Base-by-base conservation (phyloP, 495 filamentous ascomycete genomes). In the Daldinia vernicosa region DNA sequence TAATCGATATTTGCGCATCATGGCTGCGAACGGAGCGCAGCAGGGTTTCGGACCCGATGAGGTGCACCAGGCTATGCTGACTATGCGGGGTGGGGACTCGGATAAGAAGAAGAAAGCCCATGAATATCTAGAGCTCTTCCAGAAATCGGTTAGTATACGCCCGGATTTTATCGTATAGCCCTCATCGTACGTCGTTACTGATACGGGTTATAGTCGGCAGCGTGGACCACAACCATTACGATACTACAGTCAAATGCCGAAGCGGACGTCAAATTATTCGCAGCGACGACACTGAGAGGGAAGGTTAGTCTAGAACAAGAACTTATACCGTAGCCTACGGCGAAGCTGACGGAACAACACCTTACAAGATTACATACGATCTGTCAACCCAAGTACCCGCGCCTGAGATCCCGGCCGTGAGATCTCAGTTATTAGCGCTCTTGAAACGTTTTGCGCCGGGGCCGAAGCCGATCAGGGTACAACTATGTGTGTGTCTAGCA, bases 281-380 rank as follows among this genome's bases (percentile, higher is more conserved):
- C 96, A 6, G 95, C 96, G 59, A 97, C 93, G 30, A 98, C 95
- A 50, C 82, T 99, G 76, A 97, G 96, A 83, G 96, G 95, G 81
- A 99, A 99, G 90, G 95, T 98, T 84, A 74, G 66, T 68, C 63
- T 65, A 50, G 56, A 19, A 50, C 14, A 50, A 35, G 35, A 33
- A 3, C 37, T 54, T 55, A 26, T 28, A 28, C 55, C 22, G 30
- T 73, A 26, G 8, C 15, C 32, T 19, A 14, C 32, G 15, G 12
- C 50, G 32, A 66, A 50, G 66, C 77, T 79, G 67, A 79, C 76
- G 14, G 43, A 52, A 35, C 19, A 43, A 65, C 37, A 3, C 39
- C 52, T 35, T 32, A 26, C 47, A 55, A 85, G 83, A 84, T 85
- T 63, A 84, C 81, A 35, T 84, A 83, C 56, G 83, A 85, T 63